These are phyloP conservation scores for Brassica nigra DNA, from an alignment of 345 rosid species.

Conservation along the genomic window DNA sequence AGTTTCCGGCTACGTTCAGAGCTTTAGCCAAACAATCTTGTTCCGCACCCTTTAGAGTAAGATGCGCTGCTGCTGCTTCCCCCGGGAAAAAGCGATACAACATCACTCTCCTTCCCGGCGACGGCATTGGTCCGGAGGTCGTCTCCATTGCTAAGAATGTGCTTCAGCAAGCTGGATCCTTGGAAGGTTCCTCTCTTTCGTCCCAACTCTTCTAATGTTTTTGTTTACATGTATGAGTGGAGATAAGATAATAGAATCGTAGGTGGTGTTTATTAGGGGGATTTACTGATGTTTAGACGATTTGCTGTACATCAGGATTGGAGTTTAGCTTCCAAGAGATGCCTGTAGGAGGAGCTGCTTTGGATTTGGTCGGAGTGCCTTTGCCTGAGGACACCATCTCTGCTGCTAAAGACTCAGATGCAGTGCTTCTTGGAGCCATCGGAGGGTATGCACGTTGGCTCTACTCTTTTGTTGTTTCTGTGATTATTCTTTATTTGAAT, in stretches of 20 bases:
- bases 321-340: conserved; percentile 81
- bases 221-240: background rate
- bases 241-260: background rate
- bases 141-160: conserved; percentile 69
- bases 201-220: background rate
- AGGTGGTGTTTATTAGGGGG: background rate
- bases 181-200: conserved; percentile 60
- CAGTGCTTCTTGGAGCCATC: conserved; percentile 92
- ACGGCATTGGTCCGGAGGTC: conserved; percentile 96
- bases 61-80: conserved; percentile 52
- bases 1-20: conserved; percentile 33
- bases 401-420: conserved; percentile 75
- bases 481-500: background rate
- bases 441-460: conserved; percentile 66
- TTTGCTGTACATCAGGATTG: conserved; percentile 48
- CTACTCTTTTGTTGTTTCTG: background rate
- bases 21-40: conserved; percentile 36
- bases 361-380: conserved; percentile 90
- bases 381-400: conserved; percentile 86
- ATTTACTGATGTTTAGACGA: background rate
- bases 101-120: conserved; percentile 90
- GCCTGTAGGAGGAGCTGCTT: conserved; percentile 93
- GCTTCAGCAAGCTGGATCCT: conserved; percentile 68
- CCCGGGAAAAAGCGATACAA: conserved; percentile 52
- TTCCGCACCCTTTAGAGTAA: conserved; percentile 40